Evolutionary conservation across 2,329 filamentous ascomycete species (phyloP).

Genomic region (Neopestalotiopsis clavispora): DNA sequence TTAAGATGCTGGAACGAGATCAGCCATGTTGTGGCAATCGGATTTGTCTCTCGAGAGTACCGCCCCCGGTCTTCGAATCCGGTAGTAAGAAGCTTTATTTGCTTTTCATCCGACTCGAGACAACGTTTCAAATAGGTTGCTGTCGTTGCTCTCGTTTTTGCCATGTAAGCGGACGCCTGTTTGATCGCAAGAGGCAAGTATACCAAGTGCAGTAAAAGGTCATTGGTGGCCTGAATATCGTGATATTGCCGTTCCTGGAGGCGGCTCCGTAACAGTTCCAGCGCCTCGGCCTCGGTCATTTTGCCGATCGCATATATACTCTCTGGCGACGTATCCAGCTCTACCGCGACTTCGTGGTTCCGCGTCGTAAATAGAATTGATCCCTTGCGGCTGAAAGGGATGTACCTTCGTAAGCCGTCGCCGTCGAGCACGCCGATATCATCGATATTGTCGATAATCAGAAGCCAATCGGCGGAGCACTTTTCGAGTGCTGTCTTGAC

Average conservation of each 20-base stretch:
- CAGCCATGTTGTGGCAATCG: background rate
- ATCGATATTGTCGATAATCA: conserved; percentile 52
- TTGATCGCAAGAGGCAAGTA: conserved; percentile 21
- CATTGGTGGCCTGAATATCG: background rate
- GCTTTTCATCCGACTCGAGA: background rate
- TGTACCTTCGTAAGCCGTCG: background rate
- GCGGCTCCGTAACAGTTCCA: background rate
- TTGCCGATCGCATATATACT: background rate
- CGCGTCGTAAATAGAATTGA: conserved; percentile 16
- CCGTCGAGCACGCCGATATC: conserved; percentile 28
- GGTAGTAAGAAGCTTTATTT: background rate
- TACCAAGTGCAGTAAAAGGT: background rate
- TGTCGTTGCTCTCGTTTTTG: background rate
- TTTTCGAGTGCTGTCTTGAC: conserved; percentile 39
- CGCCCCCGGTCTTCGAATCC: background rate
- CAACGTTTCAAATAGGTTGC: background rate
- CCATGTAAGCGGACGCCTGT: conserved; percentile 6
- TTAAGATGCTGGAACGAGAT: conserved; percentile 5
- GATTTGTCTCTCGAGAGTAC: too few species aligned
- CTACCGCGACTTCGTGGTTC: background rate
- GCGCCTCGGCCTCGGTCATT: background rate
- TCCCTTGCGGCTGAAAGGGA: conserved; percentile 9
- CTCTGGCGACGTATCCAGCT: background rate
- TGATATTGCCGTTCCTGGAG: background rate
- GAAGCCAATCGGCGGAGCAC: conserved; percentile 38